Evolutionary conservation across 139 green algal species (phyloP), one percentile per base, ranked within the genome.

Genomic region (Nannochloris sp.): DNA sequence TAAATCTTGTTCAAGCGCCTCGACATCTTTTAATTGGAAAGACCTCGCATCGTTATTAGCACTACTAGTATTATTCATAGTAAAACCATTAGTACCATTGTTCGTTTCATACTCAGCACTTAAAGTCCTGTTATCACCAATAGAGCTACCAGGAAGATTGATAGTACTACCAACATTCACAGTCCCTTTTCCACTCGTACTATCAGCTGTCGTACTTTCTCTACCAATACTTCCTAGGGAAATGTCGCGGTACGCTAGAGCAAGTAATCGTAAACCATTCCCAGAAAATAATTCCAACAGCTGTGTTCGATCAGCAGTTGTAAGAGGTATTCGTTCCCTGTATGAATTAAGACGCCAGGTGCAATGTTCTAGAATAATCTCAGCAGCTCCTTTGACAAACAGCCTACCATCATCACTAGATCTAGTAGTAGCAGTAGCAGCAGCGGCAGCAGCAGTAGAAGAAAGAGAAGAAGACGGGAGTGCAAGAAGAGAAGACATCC

Each of bases 321-420:
- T 33, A 10, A 93, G 67, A 13, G 51, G 30, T n/a, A 53, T 51
- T 44, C 72, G 56, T 1, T 7, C 31, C 19, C 83, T 76, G 33
- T 73, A 55, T 2, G 54, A 36, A 3, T 31, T 44, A 48, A 84
- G 29, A 54, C 54, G 36, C 0, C 24, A 29, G 38, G n/a, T 79
- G 73, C 92, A 98, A 27, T 77, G 59, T 25, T 83, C 64, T 57
- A 97, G 67, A 57, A 98, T 70, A 24, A 97, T 72, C 69, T 98
- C 92, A 0, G 88, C 80, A 8, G 92, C 92, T 4, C 92, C 92
- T 81, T 98, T 97, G 29, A 80, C 85, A 68, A 85, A 83, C 24
- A 91, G 51, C 1, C 39, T 51, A 27, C 42, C 42, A 27, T 51
- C n/a, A n/a, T 51, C 42, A 19, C 42, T 51, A 27, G 19, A 27